These are phyloP conservation scores for Alternaria arborescens DNA, from an alignment of 2,329 filamentous ascomycete genomes.

Conservation along the genomic window DNA sequence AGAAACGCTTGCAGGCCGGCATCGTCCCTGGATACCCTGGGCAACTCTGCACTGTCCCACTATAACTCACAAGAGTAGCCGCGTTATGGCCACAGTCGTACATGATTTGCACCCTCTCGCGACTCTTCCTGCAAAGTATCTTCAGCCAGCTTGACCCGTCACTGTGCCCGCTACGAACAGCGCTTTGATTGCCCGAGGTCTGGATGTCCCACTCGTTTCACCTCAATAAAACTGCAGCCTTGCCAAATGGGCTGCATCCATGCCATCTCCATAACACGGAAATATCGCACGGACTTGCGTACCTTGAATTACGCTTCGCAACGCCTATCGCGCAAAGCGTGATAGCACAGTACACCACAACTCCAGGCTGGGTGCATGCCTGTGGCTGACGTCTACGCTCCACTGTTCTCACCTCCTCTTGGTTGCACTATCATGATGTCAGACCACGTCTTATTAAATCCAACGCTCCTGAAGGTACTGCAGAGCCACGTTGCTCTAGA, in stretches of 20 bases:
- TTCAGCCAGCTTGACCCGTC: neutral
- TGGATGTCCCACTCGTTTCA: slow-evolving; percentile 15
- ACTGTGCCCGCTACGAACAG: neutral
- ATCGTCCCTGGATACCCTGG: slow-evolving; percentile 2
- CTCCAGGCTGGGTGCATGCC: neutral
- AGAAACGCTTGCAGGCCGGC: neutral
- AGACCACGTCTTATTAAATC: neutral
- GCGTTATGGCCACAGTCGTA: slow-evolving; percentile 1
- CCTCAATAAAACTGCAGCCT: neutral
- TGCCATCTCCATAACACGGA: slow-evolving; percentile 6
- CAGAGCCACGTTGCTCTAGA: slow-evolving; percentile 6
- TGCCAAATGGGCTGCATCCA: neutral
- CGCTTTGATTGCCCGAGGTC: slow-evolving; percentile 3
- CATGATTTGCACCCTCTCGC: neutral
- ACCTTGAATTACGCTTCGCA: slow-evolving; percentile 3
- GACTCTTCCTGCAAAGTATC: neutral
- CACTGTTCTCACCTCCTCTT: neutral
- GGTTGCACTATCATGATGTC: neutral
- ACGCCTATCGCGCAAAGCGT: neutral
- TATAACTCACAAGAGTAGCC: neutral
- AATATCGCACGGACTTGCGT: slow-evolving; percentile 1
- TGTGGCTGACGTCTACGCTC: neutral
- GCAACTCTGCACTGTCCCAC: slow-evolving; percentile 10
- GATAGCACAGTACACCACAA: neutral
- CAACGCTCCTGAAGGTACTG: neutral